A percentile compares a stretch with the other conserved stretches of the same genome.
Evolutionary conservation across 2,329 filamentous ascomycete genomes (phyloP).

Genomic region (Aspergillus vadensis): DNA sequence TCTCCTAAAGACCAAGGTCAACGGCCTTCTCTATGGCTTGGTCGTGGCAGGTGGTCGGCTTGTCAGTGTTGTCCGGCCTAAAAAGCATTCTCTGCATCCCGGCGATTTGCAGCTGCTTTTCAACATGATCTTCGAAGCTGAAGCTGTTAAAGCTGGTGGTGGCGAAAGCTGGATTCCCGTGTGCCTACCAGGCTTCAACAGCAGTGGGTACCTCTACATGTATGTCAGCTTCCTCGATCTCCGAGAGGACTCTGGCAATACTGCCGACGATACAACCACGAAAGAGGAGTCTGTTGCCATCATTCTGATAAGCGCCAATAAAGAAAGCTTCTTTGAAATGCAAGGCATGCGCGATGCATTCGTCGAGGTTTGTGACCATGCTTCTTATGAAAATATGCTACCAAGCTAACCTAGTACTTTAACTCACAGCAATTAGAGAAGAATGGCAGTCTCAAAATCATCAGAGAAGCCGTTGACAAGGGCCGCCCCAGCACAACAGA

Average conservation of each 20-base stretch:
- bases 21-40: slow-evolving; percentile 84
- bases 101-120: slow-evolving; percentile 96
- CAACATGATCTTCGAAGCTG: slow-evolving; percentile 98
- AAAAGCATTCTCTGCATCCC: slow-evolving; percentile 92
- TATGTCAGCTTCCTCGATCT: slow-evolving; percentile 92
- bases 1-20: slow-evolving; percentile 74
- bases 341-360: slow-evolving; percentile 68
- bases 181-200: slow-evolving; percentile 96
- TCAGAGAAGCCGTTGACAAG: slow-evolving; percentile 68
- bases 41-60: slow-evolving; percentile 90
- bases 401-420: slow-evolving; percentile 30
- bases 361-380: slow-evolving; percentile 50
- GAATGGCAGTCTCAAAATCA: slow-evolving; percentile 73
- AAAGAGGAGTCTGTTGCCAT: slow-evolving; percentile 79
- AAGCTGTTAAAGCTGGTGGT: slow-evolving; percentile 84
- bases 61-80: slow-evolving; percentile 91
- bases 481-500: slow-evolving; percentile 73
- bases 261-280: slow-evolving; percentile 45
- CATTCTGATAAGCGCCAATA: slow-evolving; percentile 87
- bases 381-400: neutral
- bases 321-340: slow-evolving; percentile 89
- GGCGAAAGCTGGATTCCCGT: slow-evolving; percentile 98
- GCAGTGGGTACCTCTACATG: slow-evolving; percentile 95
- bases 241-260: slow-evolving; percentile 50
- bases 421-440: slow-evolving; percentile 65